These are phyloP conservation scores for Bryoglossum gracile DNA, from an alignment of 495 filamentous ascomycete species.

Conservation along the genomic window DNA sequence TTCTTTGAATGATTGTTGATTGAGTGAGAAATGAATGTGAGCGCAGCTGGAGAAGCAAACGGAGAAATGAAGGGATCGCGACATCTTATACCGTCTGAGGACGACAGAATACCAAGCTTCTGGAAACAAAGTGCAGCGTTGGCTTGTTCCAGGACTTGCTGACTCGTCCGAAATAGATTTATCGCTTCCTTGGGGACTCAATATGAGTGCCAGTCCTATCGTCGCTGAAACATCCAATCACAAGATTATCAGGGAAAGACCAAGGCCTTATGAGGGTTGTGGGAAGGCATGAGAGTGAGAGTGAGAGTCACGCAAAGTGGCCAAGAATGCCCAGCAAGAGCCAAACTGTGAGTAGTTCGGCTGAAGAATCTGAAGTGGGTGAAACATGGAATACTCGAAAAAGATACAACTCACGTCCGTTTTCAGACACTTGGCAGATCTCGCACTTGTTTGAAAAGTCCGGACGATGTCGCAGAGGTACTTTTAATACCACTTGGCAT, in stretches of 20 bases:
- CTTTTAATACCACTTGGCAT: conserved; percentile 1
- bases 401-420: neutral
- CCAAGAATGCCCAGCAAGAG: conserved; percentile 5
- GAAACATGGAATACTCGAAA: conserved; percentile 1
- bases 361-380: neutral
- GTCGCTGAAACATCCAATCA: conserved; percentile 3
- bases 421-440: conserved; percentile 12
- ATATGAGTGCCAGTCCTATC: neutral
- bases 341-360: neutral
- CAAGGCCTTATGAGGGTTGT: neutral
- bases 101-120: conserved; percentile 8
- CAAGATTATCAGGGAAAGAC: neutral
- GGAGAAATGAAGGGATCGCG: neutral
- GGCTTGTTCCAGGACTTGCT: conserved; percentile 5
- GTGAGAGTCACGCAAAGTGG: neutral
- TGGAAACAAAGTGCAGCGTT: neutral
- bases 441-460: neutral
- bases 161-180: neutral
- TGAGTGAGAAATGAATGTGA: conserved; percentile 18
- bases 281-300: neutral
- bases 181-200: neutral
- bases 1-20: conserved; percentile 2
- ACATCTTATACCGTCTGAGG: conserved; percentile 9
- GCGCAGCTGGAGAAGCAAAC: conserved; percentile 20
- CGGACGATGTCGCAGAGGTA: neutral